Conservation (phyloP, 805 yeast species). For the Ogataea corticis region DNA sequence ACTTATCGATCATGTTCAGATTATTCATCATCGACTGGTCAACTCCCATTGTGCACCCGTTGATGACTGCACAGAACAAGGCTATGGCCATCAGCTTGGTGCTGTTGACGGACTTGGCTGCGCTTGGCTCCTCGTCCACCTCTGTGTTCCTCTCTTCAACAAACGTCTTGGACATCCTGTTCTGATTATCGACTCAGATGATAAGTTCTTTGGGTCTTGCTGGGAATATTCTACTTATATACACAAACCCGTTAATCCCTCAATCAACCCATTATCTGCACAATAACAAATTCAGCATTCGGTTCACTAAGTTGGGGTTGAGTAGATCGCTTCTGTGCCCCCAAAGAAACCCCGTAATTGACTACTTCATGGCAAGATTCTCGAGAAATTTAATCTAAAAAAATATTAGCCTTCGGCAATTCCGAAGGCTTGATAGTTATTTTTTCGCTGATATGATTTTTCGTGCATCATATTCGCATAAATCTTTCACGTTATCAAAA, state of each 20-base stretch:
- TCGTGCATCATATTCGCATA: not conserved
- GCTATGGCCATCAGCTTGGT: conserved; percentile 23
- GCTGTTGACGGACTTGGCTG: conserved; percentile 14
- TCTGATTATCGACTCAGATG: not conserved
- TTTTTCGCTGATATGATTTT: not conserved
- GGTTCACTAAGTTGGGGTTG: too few relatives aligned
- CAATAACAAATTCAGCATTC: not conserved
- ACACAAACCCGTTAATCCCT: not conserved
- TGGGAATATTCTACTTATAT: not conserved
- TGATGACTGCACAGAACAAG: conserved; percentile 25
- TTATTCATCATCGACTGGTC: conserved; percentile 31
- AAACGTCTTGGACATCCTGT: not conserved
- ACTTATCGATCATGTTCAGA: conserved; percentile 28
- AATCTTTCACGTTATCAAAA: not conserved
- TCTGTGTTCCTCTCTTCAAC: not conserved
- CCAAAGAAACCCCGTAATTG: not conserved
- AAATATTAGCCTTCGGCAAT: conserved; percentile 8
- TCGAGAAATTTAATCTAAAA: not conserved
- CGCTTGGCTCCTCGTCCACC: not conserved
- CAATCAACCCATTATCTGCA: not conserved
- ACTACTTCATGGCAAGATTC: not conserved
- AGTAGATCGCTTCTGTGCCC: too few relatives aligned
- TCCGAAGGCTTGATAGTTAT: conserved; percentile 11
- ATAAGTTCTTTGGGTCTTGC: too few relatives aligned
- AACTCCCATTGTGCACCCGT: conserved; percentile 31